Evolutionary conservation across 2,329 filamentous ascomycete genomes (phyloP).

Genomic region (Coniochaeta sp.): DNA sequence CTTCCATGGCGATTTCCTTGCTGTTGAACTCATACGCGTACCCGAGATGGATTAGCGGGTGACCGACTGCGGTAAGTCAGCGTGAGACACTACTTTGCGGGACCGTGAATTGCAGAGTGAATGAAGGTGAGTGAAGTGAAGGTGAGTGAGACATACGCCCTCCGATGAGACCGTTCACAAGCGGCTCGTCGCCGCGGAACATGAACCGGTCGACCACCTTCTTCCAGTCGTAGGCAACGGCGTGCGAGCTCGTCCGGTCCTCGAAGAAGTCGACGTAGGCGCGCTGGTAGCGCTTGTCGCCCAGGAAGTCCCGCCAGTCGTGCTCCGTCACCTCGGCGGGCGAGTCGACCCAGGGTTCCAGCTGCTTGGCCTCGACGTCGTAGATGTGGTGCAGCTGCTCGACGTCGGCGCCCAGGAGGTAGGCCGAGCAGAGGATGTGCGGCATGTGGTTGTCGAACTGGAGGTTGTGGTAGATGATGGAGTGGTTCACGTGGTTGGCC

Average conservation of each 20-base stretch:
- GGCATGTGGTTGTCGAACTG: slow-evolving; percentile 77
- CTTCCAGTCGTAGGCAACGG: slow-evolving; percentile 77
- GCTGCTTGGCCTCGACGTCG: slow-evolving; percentile 61
- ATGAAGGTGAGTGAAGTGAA: no score
- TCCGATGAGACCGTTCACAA: slow-evolving; percentile 73
- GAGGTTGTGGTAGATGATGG: slow-evolving; percentile 70
- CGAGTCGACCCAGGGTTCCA: slow-evolving; percentile 78
- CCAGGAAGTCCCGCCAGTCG: slow-evolving; percentile 84
- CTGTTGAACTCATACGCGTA: slow-evolving; percentile 87
- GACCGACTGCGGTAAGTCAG: slow-evolving; percentile 55
- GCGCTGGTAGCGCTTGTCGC: slow-evolving; percentile 73
- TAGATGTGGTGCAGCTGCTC: slow-evolving; percentile 75
- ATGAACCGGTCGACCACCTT: slow-evolving; percentile 69
- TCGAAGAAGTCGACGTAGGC: slow-evolving; percentile 95
- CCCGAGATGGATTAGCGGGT: slow-evolving; percentile 90
- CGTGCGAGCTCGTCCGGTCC: slow-evolving; percentile 67
- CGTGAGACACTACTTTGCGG: no score
- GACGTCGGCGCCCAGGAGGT: slow-evolving; percentile 69
- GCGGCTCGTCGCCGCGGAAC: slow-evolving; percentile 63
- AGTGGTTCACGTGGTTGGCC: slow-evolving; percentile 85
- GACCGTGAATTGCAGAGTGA: no score
- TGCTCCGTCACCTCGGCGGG: slow-evolving; percentile 74
- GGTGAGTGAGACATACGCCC: slow-evolving; percentile 58
- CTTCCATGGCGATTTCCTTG: slow-evolving; percentile 82
- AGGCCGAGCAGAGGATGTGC: slow-evolving; percentile 78